Conservation (phyloP, 306 rosid genomes). For the Quercus glauca region DNA sequence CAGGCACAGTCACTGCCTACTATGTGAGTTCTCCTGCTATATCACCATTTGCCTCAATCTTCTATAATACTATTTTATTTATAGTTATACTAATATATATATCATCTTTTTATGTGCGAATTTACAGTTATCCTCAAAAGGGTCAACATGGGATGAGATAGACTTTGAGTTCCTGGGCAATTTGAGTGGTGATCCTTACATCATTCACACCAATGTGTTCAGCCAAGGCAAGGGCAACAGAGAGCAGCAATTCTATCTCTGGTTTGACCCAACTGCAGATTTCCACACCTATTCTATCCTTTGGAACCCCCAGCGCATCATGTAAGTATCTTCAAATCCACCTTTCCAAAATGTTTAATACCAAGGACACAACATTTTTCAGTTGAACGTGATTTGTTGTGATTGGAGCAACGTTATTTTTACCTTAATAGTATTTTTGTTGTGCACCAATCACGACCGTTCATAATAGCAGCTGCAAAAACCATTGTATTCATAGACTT, state of each 20-base stretch:
- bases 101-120: background rate
- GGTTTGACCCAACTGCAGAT: constrained; percentile 80
- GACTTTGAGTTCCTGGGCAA: constrained; percentile 75
- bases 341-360: no score
- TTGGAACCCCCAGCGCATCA: constrained; percentile 57
- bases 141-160: constrained; percentile 69
- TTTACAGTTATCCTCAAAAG: constrained; percentile 55
- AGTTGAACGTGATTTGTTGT: no score
- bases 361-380: no score
- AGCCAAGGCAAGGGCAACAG: constrained; percentile 72
- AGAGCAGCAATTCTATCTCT: constrained; percentile 71
- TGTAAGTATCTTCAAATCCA: constrained; percentile 31
- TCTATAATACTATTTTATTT: background rate
- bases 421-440: no score
- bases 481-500: background rate
- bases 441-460: background rate
- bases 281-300: constrained; percentile 67
- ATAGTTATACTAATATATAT: background rate
- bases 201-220: constrained; percentile 64
- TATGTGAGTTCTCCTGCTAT: constrained; percentile 33
- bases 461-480: no score
- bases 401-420: no score
- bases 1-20: constrained; percentile 78
- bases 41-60: no score
- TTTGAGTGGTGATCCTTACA: constrained; percentile 68